Evolutionary conservation across 2,329 filamentous ascomycete species (phyloP).

Genomic region (Colletotrichum sp.): DNA sequence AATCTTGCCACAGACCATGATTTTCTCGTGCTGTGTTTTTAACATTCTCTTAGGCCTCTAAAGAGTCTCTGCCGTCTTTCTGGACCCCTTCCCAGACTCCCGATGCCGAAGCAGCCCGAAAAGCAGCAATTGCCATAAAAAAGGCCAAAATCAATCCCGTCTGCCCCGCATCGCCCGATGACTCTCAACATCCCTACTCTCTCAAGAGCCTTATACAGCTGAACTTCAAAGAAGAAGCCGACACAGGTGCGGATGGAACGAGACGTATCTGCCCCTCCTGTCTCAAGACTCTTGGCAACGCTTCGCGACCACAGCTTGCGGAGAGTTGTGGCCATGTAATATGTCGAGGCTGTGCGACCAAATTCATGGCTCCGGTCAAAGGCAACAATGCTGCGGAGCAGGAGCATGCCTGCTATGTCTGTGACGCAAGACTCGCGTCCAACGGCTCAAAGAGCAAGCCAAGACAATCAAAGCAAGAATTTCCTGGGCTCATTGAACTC

Average conservation of each 20-base stretch:
- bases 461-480: constrained; percentile 51
- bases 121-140: constrained; percentile 40
- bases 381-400: constrained; percentile 44
- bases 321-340: constrained; percentile 93
- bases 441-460: constrained; percentile 47
- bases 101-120: constrained; percentile 35
- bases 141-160: constrained; percentile 71
- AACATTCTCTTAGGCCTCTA: constrained; percentile 11
- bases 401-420: constrained; percentile 80
- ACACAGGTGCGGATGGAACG: constrained; percentile 48
- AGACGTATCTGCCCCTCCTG: constrained; percentile 78
- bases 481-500: constrained; percentile 80
- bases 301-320: constrained; percentile 80
- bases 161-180: constrained; percentile 76
- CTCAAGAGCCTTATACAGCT: constrained; percentile 80
- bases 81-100: constrained; percentile 91
- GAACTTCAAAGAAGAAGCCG: constrained; percentile 75
- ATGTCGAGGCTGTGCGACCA: constrained; percentile 82
- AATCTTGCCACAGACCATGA: background rate
- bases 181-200: constrained; percentile 74
- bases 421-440: constrained; percentile 76
- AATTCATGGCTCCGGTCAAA: constrained; percentile 73
- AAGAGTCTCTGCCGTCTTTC: constrained; percentile 74
- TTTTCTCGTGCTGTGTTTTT: background rate
- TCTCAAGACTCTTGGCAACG: constrained; percentile 81